Conservation (phyloP, 768 basidiomycete species). For the Lactarius akahatsu region DNA sequence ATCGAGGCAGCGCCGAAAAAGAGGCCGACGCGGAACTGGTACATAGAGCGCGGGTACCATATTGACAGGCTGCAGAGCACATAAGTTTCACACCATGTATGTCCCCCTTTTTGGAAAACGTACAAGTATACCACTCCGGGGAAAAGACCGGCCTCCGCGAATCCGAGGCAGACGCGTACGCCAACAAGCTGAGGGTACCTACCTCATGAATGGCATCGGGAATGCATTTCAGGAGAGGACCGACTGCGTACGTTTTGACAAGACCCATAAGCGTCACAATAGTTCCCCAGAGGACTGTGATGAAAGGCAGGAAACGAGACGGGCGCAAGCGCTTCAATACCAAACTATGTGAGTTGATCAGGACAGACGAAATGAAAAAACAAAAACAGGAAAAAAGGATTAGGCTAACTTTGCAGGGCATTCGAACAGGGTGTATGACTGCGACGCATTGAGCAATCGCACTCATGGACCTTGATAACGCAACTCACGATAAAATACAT, state of each 20-base stretch:
- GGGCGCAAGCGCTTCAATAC: slow-evolving; percentile 64
- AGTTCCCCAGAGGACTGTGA: slow-evolving; percentile 65
- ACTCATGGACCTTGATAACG: not conserved
- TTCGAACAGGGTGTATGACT: slow-evolving; percentile 65
- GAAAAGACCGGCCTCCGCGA: slow-evolving; percentile 69
- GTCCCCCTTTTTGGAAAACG: slow-evolving; percentile 26
- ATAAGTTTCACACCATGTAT: not conserved
- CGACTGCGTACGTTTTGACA: slow-evolving; percentile 53
- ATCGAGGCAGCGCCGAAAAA: slow-evolving; percentile 40
- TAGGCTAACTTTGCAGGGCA: slow-evolving; percentile 60
- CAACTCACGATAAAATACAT: slow-evolving; percentile 66
- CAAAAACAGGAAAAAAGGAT: not conserved
- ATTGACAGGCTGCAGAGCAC: slow-evolving; percentile 32
- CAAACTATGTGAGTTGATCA: slow-evolving; percentile 33
- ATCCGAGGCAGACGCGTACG: slow-evolving; percentile 56
- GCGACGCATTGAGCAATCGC: not conserved
- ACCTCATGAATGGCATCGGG: not conserved
- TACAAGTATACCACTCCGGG: slow-evolving; percentile 76
- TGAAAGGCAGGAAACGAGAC: slow-evolving; percentile 67
- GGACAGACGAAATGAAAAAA: not conserved
- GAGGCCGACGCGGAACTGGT: slow-evolving; percentile 37
- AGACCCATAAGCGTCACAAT: slow-evolving; percentile 67
- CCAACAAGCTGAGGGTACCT: slow-evolving; percentile 65
- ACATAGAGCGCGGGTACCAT: slow-evolving; percentile 38
- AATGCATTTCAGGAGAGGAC: not conserved